These are phyloP conservation scores for Oryza coarctata DNA, from an alignment of 176 grass and related monocot genomes.

Conservation along the genomic window DNA sequence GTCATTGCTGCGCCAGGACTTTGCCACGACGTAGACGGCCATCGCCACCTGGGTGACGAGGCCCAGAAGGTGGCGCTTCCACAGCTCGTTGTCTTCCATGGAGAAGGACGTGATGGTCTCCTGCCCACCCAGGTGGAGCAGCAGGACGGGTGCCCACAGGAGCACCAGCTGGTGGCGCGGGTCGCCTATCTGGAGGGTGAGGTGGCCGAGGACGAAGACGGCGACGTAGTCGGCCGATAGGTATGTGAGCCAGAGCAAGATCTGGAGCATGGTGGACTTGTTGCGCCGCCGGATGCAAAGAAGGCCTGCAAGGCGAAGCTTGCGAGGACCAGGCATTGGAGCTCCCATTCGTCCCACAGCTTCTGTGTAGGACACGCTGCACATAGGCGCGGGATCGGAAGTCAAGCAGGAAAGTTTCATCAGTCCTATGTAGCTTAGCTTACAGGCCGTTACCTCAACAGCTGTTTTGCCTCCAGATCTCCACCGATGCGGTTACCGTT, in stretches of 20 bases:
- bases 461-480: too few relatives aligned
- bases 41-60: slow-evolving; percentile 22
- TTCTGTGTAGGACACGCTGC: neutral
- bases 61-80: slow-evolving; percentile 41
- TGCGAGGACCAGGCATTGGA: slow-evolving; percentile 23
- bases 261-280: neutral
- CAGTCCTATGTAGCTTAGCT: too few relatives aligned
- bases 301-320: slow-evolving; percentile 32
- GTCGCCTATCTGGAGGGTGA: neutral
- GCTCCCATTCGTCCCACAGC: slow-evolving; percentile 32
- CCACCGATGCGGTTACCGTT: too few relatives aligned
- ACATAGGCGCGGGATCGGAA: neutral
- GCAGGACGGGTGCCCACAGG: slow-evolving; percentile 49
- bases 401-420: too few relatives aligned
- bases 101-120: slow-evolving; percentile 44
- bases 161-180: neutral
- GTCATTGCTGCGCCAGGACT: neutral
- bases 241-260: slow-evolving; percentile 31
- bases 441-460: too few relatives aligned
- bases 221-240: slow-evolving; percentile 37
- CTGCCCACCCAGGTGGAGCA: slow-evolving; percentile 51
- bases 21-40: slow-evolving; percentile 28
- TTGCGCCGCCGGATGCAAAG: slow-evolving; percentile 30
- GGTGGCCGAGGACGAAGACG: slow-evolving; percentile 39
- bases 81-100: slow-evolving; percentile 43